Base-by-base conservation (phyloP, 2,329 filamentous ascomycete species). In the Neofusicoccum sp. region DNA sequence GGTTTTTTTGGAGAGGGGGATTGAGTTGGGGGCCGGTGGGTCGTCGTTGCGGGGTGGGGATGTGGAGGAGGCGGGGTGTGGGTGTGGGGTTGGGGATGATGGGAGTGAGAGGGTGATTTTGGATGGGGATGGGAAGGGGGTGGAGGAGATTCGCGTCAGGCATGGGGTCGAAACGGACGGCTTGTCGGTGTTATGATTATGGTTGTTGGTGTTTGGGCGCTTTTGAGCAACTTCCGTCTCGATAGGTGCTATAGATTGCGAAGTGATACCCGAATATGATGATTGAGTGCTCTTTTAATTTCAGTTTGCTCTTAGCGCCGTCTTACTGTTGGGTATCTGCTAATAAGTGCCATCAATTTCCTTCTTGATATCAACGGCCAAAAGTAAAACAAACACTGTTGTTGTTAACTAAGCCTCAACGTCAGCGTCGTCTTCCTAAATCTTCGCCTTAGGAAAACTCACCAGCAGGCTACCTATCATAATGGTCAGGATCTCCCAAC, bases 401-500 rank as follows among this genome's bases (percentile, higher is more conserved):
- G 31, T 58, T n/a, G 29, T 58, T n/a, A 58, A 34, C 54, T 58
- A 11, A 7, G 12, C 5, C 29, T 37, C 14, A 16, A 9, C 16
- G 48, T 50, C 48, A 50, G 31, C 28, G 14, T 6, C 14, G 14
- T n/a, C 11, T n/a, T n/a, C 12, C 12, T 2, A 6, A 6, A n/a
- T 43, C 12, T 43, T 14, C 16, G 39, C 5, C 16, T n/a, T 43
- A 43, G n/a, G n/a, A 41, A 29, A 48, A 74, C 84, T 79, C 67
- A 88, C 85, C 64, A 82, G 39, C 34, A 81, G 73, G 36, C 80
- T 72, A 33, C 81, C 71, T 3, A 73, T 65, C 64, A 82, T 83
- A 11, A 87, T 78, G 0, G 74, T 67, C 59, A 79, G 76, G 6
- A 88, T 69, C 69, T 89, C 86, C 81, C 84, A 87, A 0, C 86